Evolutionary conservation across 73 alveolate species (phyloP).

Genomic region (Paramecium caudatum): DNA sequence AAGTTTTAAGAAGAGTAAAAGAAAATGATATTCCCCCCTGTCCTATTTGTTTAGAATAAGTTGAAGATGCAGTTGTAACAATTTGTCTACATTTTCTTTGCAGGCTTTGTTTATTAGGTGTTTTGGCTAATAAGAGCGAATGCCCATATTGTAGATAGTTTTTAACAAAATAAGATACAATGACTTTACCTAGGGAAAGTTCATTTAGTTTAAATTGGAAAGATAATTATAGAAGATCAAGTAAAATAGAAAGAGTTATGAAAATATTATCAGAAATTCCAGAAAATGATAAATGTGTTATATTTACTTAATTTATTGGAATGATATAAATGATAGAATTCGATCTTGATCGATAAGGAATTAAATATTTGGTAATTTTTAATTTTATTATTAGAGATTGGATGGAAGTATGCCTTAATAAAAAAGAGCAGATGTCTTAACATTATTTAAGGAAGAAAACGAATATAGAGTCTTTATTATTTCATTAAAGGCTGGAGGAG

Average conservation of each 20-base stretch:
- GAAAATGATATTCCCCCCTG: slow-evolving; percentile 73
- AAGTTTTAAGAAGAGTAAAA: slow-evolving; percentile 72
- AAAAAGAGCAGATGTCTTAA: slow-evolving; percentile 68
- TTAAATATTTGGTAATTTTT: slow-evolving; percentile 75
- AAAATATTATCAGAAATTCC: slow-evolving; percentile 15
- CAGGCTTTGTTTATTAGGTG: slow-evolving; percentile 68
- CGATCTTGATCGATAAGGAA: slow-evolving; percentile 76
- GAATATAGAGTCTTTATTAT: slow-evolving; percentile 75
- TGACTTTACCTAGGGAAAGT: slow-evolving; percentile 76
- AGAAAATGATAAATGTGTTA: slow-evolving; percentile 77
- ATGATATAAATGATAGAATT: slow-evolving; percentile 81
- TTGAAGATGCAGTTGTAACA: slow-evolving; percentile 77
- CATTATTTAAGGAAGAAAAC: slow-evolving; percentile 58
- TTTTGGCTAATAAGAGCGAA: slow-evolving; percentile 62
- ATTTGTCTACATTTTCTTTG: slow-evolving; percentile 79
- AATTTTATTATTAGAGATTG: slow-evolving; percentile 73
- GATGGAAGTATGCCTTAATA: slow-evolving; percentile 75
- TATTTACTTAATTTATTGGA: slow-evolving; percentile 80
- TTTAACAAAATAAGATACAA: slow-evolving; percentile 67
- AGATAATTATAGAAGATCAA: slow-evolving; percentile 62
- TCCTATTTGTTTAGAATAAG: slow-evolving; percentile 77
- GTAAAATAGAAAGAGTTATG: slow-evolving; percentile 72
- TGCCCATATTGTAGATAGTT: slow-evolving; percentile 80
- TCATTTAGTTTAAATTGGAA: slow-evolving; percentile 71
- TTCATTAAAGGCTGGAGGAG: slow-evolving; percentile 90